Percentiles rank a stretch among this genome's conserved stretches.
phyloP scores from a whole-genome alignment of 2,329 filamentous ascomycete genomes.

The Ascochyta koolunga region DNA sequence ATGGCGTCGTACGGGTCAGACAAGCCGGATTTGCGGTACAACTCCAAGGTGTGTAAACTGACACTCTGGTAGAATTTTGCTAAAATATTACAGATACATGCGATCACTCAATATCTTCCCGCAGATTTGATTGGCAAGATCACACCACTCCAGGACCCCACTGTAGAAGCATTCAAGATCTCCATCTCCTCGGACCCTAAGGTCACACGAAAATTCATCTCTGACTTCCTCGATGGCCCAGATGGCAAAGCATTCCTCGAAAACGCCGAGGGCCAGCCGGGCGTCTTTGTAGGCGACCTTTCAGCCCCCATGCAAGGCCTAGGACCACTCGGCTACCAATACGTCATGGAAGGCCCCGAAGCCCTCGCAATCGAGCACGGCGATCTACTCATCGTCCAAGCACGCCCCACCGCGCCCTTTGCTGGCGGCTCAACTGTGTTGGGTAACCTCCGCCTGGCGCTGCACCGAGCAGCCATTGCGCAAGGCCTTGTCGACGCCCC shows the following conservation, averaged over 20 bases:
- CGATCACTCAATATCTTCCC: slow-evolving; percentile 68
- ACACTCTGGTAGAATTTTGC: slow-evolving; percentile 17
- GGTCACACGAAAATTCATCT: slow-evolving; percentile 66
- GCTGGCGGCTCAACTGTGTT: slow-evolving; percentile 75
- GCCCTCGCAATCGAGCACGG: slow-evolving; percentile 63
- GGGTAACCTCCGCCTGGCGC: slow-evolving; percentile 72
- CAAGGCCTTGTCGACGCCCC: slow-evolving; percentile 61
- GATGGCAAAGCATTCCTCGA: slow-evolving; percentile 63
- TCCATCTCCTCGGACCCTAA: slow-evolving; percentile 60
- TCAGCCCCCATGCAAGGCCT: slow-evolving; percentile 77
- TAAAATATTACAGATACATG: slow-evolving; percentile 61
- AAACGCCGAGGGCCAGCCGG: slow-evolving; percentile 79
- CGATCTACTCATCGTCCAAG: slow-evolving; percentile 82
- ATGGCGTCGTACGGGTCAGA: slow-evolving; percentile 86
- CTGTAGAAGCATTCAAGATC: slow-evolving; percentile 77
- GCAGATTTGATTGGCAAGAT: slow-evolving; percentile 76
- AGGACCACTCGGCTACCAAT: slow-evolving; percentile 77
- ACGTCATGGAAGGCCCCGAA: slow-evolving; percentile 63
- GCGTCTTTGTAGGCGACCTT: slow-evolving; percentile 76
- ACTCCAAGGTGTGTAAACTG: slow-evolving; percentile 59
- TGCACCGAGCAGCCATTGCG: slow-evolving; percentile 74
- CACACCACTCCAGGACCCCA: slow-evolving; percentile 68
- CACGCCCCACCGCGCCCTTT: slow-evolving; percentile 69
- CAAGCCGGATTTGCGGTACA: slow-evolving; percentile 86
- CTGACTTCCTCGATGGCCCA: slow-evolving; percentile 72